phyloP scores from a whole-genome alignment of 345 rosid genomes.

The Rhodomyrtus tomentosa region DNA sequence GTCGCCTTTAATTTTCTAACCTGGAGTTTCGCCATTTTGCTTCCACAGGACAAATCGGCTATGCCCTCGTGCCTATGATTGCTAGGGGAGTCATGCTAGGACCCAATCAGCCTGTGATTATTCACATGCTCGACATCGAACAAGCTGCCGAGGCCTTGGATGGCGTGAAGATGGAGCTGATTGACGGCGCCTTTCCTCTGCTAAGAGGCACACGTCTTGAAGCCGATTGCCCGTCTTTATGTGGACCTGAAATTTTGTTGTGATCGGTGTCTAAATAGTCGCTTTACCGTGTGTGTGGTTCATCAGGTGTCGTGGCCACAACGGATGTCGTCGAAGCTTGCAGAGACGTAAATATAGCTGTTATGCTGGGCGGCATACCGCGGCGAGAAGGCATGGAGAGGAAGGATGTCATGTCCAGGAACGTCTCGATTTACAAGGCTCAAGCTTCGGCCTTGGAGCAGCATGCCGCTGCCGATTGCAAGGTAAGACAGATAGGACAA shows the following conservation, averaged over 20 bases:
- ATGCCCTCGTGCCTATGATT: constrained; percentile 76
- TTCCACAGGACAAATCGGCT: constrained; percentile 70
- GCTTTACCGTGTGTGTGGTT: background rate
- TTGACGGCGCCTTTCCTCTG: constrained; percentile 80
- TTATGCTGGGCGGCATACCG: constrained; percentile 63
- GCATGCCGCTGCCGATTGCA: constrained; percentile 71
- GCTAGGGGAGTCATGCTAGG: constrained; percentile 81
- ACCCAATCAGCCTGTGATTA: constrained; percentile 65
- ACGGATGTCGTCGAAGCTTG: constrained; percentile 62
- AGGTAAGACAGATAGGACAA: constrained; percentile 14
- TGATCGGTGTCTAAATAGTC: background rate
- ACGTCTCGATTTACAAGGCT: constrained; percentile 60
- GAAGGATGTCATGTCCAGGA: constrained; percentile 63
- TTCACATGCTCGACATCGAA: constrained; percentile 73
- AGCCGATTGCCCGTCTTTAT: background rate
- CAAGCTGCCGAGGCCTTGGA: constrained; percentile 52
- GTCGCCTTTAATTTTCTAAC: background rate
- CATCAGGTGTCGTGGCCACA: constrained; percentile 56
- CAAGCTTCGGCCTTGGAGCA: constrained; percentile 74
- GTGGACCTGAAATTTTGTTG: background rate
- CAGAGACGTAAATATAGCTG: constrained; percentile 50
- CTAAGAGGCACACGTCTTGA: constrained; percentile 22
- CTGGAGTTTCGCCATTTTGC: background rate
- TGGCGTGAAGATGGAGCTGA: constrained; percentile 67
- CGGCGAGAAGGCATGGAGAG: constrained; percentile 72